Base-by-base conservation (phyloP, 768 basidiomycete species). In the Mrakia frigida region DNA sequence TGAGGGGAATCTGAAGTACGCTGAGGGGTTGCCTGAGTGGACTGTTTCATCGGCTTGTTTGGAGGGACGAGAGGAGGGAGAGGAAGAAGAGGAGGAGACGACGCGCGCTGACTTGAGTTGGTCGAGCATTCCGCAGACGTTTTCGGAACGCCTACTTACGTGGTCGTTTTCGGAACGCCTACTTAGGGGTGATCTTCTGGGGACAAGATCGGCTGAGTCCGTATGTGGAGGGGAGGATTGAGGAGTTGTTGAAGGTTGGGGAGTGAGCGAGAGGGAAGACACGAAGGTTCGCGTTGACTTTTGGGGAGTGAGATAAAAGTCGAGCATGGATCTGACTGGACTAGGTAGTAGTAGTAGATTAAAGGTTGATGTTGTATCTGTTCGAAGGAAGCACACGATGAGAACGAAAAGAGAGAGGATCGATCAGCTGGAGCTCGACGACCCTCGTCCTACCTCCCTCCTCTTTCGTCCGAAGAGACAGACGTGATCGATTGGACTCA, bases 401-500 rank as follows among this genome's bases (percentile, higher is more conserved):
- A 41, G 16, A 61, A 6, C 21, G 31, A 41, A 28, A 1, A 43
- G 63, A 33, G 28, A 28, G 53, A 46, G 67, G 39, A n/a, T n/a
- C n/a, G n/a, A 41, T 28, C n/a, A 25, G 28, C 43, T n/a, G 16
- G 59, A 31, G n/a, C 23, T n/a, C 43, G 56, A 11, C 39, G 16
- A 50, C 46, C 13, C 46, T 4, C 46, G 46, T 21, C 2, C 21
- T n/a, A n/a, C 46, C 46, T 46, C 52, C 7, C 7, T 3, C 7
- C 56, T 25, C n/a, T n/a, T n/a, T n/a, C 28, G 52, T 31, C 46
- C n/a, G 21, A 70, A 33, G n/a, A n/a, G 28, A n/a, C 7, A 43
- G 53, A 16, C 13, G 14, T 46, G 35, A 7, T 33, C 25, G 33
- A 23, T 18, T 23, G 13, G n/a, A 78, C 77, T 14, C 96, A 98